phyloP scores from a whole-genome alignment of 2,329 filamentous ascomycete species.

The Curvularia eragrostidis region DNA sequence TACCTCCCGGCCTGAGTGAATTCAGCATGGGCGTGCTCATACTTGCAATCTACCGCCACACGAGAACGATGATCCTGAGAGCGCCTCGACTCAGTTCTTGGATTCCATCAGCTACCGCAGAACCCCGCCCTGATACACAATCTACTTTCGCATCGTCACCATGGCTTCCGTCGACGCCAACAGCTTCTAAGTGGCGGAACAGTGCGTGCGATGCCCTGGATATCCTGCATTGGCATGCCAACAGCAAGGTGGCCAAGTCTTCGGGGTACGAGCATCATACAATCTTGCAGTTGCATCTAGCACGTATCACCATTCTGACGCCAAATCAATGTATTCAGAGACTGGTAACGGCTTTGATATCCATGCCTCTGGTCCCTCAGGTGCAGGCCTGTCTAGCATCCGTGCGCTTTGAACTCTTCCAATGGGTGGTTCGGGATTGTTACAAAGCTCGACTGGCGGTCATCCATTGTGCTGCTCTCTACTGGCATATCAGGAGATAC shows the following conservation, averaged over 20 bases:
- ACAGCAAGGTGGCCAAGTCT: conserved; percentile 57
- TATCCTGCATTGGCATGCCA: conserved; percentile 65
- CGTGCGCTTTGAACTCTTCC: conserved; percentile 46
- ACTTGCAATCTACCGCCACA: conserved; percentile 59
- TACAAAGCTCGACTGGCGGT: conserved; percentile 65
- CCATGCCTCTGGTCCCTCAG: no score
- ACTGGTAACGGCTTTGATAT: conserved; percentile 45
- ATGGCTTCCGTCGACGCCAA: conserved; percentile 58
- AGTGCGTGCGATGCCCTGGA: conserved; percentile 59
- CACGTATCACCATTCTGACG: conserved; percentile 60
- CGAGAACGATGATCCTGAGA: conserved; percentile 57
- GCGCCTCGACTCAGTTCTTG: conserved; percentile 55
- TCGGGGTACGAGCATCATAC: conserved; percentile 62
- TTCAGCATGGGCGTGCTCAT: conserved; percentile 59
- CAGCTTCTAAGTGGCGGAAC: conserved; percentile 59
- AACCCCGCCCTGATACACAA: conserved; percentile 15
- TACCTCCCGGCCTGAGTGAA: conserved; percentile 55
- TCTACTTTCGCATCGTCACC: no score
- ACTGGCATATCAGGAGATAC: conserved; percentile 61
- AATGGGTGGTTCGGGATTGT: conserved; percentile 60
- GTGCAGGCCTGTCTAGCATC: no score
- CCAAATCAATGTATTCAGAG: conserved; percentile 57
- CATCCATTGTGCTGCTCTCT: conserved; percentile 60
- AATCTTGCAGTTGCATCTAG: conserved; percentile 62
- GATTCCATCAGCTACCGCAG: conserved; percentile 32